A percentile compares a stretch with the other conserved stretches of the same genome.
These are phyloP conservation scores for Termitomyces heimii DNA, from an alignment of 768 basidiomycete species.

Conservation along the genomic window DNA sequence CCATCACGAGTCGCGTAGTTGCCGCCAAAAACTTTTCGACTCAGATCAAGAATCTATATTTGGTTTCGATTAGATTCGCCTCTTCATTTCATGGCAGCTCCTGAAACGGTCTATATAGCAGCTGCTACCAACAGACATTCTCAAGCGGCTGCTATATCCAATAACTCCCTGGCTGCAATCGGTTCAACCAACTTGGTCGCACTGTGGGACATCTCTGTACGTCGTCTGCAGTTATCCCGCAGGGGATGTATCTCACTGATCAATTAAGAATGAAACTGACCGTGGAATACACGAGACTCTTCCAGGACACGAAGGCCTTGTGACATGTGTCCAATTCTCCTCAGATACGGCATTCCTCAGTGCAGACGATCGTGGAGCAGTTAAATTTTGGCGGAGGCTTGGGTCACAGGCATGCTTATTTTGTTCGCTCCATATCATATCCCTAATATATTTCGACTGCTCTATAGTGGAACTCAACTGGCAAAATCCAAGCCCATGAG, in stretches of 20 bases:
- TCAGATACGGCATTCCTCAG: conserved; percentile 48
- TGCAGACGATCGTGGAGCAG: conserved; percentile 69
- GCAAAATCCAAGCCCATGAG: conserved; percentile 52
- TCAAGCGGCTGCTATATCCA: conserved; percentile 42
- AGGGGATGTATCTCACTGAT: conserved; percentile 2
- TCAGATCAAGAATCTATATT: conserved; percentile 5
- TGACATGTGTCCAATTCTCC: conserved; percentile 76
- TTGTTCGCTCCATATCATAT: conserved; percentile 11
- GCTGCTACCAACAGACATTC: conserved; percentile 43
- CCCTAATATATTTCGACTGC: conserved; percentile 1
- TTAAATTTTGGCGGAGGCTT: conserved; percentile 57
- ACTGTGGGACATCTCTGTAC: conserved; percentile 39
- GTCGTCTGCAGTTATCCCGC: conserved; percentile 2
- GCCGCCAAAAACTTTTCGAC: conserved; percentile 1
- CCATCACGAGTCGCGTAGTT: conserved; percentile 28
- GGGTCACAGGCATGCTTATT: conserved; percentile 33
- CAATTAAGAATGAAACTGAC: conserved; percentile 38
- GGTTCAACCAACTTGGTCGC: conserved; percentile 40
- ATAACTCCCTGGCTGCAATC: conserved; percentile 36
- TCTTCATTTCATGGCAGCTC: conserved; percentile 20
- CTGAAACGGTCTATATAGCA: conserved; percentile 34
- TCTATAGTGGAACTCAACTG: conserved; percentile 32
- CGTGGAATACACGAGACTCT: conserved; percentile 64
- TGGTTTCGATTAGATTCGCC: conserved; percentile 5
- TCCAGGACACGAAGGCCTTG: conserved; percentile 63